These are phyloP conservation scores for Erucastrum elatum DNA, from an alignment of 345 rosid genomes.

Conservation along the genomic window DNA sequence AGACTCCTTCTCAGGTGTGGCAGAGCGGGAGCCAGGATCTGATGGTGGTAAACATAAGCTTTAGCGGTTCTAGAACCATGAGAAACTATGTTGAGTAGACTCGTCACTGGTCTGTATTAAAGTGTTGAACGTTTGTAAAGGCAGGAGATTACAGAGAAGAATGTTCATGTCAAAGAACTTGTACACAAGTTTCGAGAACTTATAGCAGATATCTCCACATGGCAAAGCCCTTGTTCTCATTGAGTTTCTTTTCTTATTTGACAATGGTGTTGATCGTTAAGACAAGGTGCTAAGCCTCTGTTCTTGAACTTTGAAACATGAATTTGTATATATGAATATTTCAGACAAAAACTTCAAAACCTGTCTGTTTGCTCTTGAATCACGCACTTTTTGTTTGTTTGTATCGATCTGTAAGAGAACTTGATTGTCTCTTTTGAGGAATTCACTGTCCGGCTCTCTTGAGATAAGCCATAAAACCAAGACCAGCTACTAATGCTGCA, in stretches of 20 bases:
- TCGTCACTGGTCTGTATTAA: background rate
- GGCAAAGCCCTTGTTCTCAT: conserved; percentile 88
- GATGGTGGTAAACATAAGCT: background rate
- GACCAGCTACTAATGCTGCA: conserved; percentile 86
- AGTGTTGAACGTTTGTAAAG: background rate
- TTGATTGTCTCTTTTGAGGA: background rate
- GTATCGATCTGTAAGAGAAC: conserved; percentile 13
- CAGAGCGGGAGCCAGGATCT: no score
- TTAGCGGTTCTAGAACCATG: conserved; percentile 10
- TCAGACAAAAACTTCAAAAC: conserved; percentile 32
- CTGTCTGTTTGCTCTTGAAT: background rate
- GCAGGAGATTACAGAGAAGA: conserved; percentile 84
- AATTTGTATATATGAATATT: conserved; percentile 20
- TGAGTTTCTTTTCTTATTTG: conserved; percentile 15
- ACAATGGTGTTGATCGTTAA: conserved; percentile 12
- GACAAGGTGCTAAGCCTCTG: conserved; percentile 1
- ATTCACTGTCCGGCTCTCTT: conserved; percentile 56
- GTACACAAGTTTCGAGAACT: conserved; percentile 76
- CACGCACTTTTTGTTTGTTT: conserved; percentile 10
- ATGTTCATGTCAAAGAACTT: conserved; percentile 64
- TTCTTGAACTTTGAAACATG: conserved; percentile 8
- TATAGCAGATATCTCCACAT: conserved; percentile 72
- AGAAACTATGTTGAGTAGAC: background rate
- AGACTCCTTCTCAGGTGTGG: no score
- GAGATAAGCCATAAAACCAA: conserved; percentile 83